Evolutionary conservation across 495 filamentous ascomycete genomes (phyloP), one percentile per base, ranked within the genome.

Genomic region (Jackrogersella multiformis): DNA sequence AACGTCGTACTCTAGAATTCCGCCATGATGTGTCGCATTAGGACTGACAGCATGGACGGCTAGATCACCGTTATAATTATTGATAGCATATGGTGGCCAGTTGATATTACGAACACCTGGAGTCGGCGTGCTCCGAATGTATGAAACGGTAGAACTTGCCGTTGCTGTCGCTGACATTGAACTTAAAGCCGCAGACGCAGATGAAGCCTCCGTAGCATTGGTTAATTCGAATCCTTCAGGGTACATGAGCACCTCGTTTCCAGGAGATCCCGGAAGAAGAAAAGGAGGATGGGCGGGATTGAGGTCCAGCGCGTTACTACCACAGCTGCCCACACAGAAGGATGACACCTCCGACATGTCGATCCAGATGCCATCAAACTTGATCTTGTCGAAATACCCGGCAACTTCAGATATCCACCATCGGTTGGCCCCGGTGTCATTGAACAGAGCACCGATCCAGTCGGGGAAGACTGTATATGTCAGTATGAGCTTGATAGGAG

Each of bases 341-440:
- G 90, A 93, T 15, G 90, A 87, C 1, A 88, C 87, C 72, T 94
- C 91, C 39, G 88, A 92, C 90, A 93, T 93, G 64, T 94, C 91
- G 46, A 95, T 95, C 93, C 92, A 97, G 36, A 95, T 85, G 5
- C 89, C 93, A 73, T 96, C 93, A 61, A 94, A 93, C 82, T 73
- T 68, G 8, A 92, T 65, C 36, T 91, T 86, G 30, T 84, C 73
- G 51, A 84, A 82, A 80, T 85, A 92, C 1, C 69, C 77, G 1
- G 79, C 73, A 58, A 94, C 78, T 76, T 92, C 89, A 35, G 90
- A 81, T 12, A 82, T 78, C 92, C 92, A 95, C 86, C 89, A 96
- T 42, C 83, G 74, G 16, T 80, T 79, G 3, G 88, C 79, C 15
- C 85, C 83, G 0, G 79, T 80, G 21, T 86, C 81, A 45, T 84